phyloP scores from a whole-genome alignment of 805 yeast species.

The Metschnikowia arizonensis region DNA sequence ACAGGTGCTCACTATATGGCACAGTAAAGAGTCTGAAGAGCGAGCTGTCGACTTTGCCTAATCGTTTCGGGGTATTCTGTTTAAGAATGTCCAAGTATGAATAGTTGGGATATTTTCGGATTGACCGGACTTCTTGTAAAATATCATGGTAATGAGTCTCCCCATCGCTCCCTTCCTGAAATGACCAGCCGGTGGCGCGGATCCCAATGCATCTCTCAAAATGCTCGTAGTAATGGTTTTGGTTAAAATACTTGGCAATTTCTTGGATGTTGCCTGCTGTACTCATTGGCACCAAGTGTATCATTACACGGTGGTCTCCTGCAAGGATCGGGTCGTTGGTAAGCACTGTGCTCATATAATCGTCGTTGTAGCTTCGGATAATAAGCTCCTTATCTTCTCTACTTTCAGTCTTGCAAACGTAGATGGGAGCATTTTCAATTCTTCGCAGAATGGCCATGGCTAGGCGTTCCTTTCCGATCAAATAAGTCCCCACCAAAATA shows the following conservation, averaged over 20 bases:
- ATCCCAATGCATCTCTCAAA: constrained; percentile 67
- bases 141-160: not conserved
- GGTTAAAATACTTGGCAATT: constrained; percentile 48
- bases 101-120: constrained; percentile 21
- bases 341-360: constrained; percentile 29
- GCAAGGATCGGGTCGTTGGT: constrained; percentile 35
- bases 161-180: constrained; percentile 17
- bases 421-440: constrained; percentile 49
- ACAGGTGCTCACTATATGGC: constrained; percentile 94
- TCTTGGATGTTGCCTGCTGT: constrained; percentile 44
- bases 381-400: constrained; percentile 39
- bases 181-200: constrained; percentile 92
- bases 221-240: constrained; percentile 38
- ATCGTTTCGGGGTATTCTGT: constrained; percentile 21
- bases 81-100: constrained; percentile 28
- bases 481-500: constrained; percentile 78
- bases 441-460: constrained; percentile 61
- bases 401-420: constrained; percentile 46
- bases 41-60: constrained; percentile 21
- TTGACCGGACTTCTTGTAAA: constrained; percentile 7
- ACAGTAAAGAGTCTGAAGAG: constrained; percentile 50
- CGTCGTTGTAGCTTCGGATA: constrained; percentile 45
- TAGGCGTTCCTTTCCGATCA: constrained; percentile 87
- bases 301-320: constrained; percentile 42
- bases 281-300: constrained; percentile 72